Evolutionary conservation across 208 protist species (phyloP).

Genomic region (Crithidia brevicula): DNA sequence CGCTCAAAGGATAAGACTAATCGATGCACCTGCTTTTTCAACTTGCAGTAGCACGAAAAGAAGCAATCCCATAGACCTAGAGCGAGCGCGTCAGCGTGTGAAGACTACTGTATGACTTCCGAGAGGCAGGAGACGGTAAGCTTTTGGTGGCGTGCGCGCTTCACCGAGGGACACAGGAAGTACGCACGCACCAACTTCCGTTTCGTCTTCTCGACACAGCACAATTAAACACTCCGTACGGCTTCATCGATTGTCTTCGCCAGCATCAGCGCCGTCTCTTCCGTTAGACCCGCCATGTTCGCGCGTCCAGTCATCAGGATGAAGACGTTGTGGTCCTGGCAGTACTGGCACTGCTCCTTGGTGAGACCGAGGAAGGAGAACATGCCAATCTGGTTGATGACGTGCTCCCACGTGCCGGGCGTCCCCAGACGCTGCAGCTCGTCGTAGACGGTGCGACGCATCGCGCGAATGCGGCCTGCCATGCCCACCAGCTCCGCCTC

Average conservation of each 20-base stretch:
- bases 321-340: conserved; percentile 74
- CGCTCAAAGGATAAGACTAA: too few relatives aligned
- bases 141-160: too few relatives aligned
- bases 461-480: conserved; percentile 82
- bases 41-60: too few relatives aligned
- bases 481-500: conserved; percentile 91
- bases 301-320: conserved; percentile 75
- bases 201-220: too few relatives aligned
- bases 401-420: conserved; percentile 94
- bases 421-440: conserved; percentile 76
- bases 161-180: too few relatives aligned
- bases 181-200: too few relatives aligned
- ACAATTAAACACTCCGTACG: conserved; percentile 34
- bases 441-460: conserved; percentile 82
- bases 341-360: conserved; percentile 78
- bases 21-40: too few relatives aligned
- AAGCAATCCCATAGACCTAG: too few relatives aligned
- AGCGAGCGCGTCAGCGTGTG: too few relatives aligned
- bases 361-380: conserved; percentile 98
- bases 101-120: too few relatives aligned
- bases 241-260: conserved; percentile 70
- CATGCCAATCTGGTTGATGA: conserved; percentile 98
- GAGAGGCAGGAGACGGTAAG: too few relatives aligned
- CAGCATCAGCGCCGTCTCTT: conserved; percentile 56
- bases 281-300: conserved; percentile 85